Conservation (phyloP, 164 flowering plant species). For the Echeveria elegans region DNA sequence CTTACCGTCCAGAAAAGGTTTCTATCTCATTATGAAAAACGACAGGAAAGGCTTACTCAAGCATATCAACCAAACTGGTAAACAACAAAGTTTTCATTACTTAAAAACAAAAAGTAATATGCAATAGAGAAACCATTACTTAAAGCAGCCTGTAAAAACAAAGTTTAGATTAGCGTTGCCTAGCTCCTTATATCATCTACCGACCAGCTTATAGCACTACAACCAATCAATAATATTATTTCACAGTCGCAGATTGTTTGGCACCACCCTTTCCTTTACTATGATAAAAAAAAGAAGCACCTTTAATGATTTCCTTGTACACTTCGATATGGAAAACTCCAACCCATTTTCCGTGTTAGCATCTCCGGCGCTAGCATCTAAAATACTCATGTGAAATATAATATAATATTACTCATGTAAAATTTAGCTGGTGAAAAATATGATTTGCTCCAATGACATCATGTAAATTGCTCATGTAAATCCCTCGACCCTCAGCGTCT, state of each 20-base stretch:
- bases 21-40: constrained; percentile 3
- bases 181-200: not conserved
- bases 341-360: not conserved
- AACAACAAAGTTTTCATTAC: constrained; percentile 4
- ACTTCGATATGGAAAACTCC: constrained; percentile 3
- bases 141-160: not conserved
- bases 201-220: not conserved
- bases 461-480: too few relatives aligned
- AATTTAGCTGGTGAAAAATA: too few relatives aligned
- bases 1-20: not conserved
- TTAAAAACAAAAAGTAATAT: not conserved
- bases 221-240: not conserved
- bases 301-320: not conserved
- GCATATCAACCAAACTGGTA: constrained; percentile 7
- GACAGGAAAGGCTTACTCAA: not conserved
- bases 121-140: not conserved
- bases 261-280: constrained; percentile 6
- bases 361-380: too few relatives aligned
- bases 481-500: too few relatives aligned
- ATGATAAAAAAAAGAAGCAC: not conserved
- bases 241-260: not conserved
- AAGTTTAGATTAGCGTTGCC: not conserved
- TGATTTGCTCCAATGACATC: too few relatives aligned
- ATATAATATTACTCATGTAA: too few relatives aligned
- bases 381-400: too few relatives aligned